Percentiles rank a stretch among this genome's conserved stretches.
phyloP scores from a whole-genome alignment of 495 filamentous ascomycete species.

The Penicillium waksmanii region DNA sequence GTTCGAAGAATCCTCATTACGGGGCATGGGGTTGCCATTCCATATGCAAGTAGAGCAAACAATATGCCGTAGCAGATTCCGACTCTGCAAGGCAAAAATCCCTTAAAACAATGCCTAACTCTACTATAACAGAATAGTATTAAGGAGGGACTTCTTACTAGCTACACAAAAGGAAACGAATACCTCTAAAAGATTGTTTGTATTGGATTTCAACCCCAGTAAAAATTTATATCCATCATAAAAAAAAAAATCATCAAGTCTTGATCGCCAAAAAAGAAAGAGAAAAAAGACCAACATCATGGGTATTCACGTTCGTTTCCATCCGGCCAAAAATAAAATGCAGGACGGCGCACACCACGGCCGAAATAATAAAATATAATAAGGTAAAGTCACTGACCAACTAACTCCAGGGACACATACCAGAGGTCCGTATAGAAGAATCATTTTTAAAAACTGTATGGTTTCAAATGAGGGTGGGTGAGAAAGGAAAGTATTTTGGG shows the following conservation, averaged over 20 bases:
- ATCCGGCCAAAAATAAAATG: conserved; percentile 29
- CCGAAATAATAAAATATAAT: conserved; percentile 19
- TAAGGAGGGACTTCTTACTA: too few species aligned
- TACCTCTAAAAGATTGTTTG: neutral
- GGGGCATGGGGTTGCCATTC: neutral
- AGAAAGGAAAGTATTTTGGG: conserved; percentile 18
- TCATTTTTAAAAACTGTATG: conserved; percentile 29
- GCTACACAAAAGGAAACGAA: too few species aligned
- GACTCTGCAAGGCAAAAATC: conserved; percentile 14
- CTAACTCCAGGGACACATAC: conserved; percentile 31
- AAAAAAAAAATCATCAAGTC: conserved; percentile 30
- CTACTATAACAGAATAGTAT: too few species aligned
- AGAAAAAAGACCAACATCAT: conserved; percentile 27
- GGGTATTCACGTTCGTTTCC: conserved; percentile 43
- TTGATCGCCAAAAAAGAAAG: conserved; percentile 31
- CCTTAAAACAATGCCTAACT: conserved; percentile 5
- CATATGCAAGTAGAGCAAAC: neutral
- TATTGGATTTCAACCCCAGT: conserved; percentile 2
- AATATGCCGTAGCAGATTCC: neutral
- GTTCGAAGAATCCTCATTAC: neutral
- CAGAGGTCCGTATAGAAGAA: conserved; percentile 25
- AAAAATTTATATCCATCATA: conserved; percentile 25
- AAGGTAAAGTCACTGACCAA: conserved; percentile 12
- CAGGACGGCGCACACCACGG: conserved; percentile 22
- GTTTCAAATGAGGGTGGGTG: conserved; percentile 15